Evolutionary conservation across 176 grass and related monocot genomes (phyloP).

Genomic region (Phoenix roebelenii): DNA sequence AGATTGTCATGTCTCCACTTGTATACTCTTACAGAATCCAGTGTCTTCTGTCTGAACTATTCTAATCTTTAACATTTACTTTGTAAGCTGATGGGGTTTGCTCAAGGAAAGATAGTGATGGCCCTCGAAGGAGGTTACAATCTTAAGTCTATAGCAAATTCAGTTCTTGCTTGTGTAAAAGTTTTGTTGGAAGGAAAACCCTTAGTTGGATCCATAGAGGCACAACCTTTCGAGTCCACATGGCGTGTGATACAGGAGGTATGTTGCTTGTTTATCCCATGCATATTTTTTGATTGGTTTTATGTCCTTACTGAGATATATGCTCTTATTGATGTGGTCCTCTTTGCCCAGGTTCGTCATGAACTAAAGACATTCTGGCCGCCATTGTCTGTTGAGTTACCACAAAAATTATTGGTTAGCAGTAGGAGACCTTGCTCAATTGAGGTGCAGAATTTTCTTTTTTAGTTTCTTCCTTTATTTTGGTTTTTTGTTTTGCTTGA

Average conservation of each 20-base stretch:
- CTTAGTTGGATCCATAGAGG: constrained; percentile 24
- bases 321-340: not conserved
- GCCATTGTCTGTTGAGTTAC: constrained; percentile 48
- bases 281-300: constrained; percentile 16
- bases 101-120: constrained; percentile 91
- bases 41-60: no score
- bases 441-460: constrained; percentile 26
- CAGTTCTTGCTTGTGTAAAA: constrained; percentile 68
- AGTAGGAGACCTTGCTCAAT: constrained; percentile 24
- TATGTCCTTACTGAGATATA: constrained; percentile 10
- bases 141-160: constrained; percentile 81
- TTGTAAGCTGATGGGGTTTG: constrained; percentile 65
- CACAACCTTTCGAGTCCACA: constrained; percentile 61
- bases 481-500: constrained; percentile 10
- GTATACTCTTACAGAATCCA: no score
- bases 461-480: constrained; percentile 19
- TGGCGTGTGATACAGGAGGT: constrained; percentile 80
- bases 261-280: constrained; percentile 27
- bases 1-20: no score
- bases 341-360: constrained; percentile 61
- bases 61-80: not conserved
- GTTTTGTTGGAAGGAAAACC: constrained; percentile 72
- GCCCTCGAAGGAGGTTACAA: constrained; percentile 94
- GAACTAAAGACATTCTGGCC: constrained; percentile 86
- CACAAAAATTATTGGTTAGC: constrained; percentile 33